Conservation (phyloP, 2,329 filamentous ascomycete genomes). For the Aspergillus versicolor region DNA sequence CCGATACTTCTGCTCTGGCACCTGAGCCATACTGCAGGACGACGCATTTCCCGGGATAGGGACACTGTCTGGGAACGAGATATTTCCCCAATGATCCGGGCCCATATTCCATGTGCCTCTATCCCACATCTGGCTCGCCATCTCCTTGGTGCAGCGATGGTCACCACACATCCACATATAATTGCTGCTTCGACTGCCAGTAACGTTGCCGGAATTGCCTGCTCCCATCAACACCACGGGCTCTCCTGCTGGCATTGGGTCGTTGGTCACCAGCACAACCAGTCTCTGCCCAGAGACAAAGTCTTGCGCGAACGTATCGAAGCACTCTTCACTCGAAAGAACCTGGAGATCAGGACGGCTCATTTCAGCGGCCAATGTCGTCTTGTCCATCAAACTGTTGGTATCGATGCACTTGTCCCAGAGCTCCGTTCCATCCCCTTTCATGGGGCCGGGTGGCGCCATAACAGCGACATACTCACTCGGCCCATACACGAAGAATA, state of each 20-base stretch:
- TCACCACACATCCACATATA: conserved; percentile 1
- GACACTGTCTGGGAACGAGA: background rate
- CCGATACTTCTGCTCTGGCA: background rate
- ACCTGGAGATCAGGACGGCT: background rate
- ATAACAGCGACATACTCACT: background rate
- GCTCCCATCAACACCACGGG: background rate
- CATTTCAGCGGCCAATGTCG: background rate
- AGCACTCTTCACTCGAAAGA: conserved; percentile 2
- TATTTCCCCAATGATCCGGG: too few species aligned
- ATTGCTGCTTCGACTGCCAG: too few species aligned
- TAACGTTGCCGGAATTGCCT: background rate
- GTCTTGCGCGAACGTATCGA: conserved; percentile 4
- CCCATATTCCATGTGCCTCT: background rate
- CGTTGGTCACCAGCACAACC: conserved; percentile 2
- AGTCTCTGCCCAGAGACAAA: background rate
- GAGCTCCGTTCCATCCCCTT: background rate
- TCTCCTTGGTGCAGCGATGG: background rate
- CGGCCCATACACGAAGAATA: background rate
- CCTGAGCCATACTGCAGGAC: background rate
- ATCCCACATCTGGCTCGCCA: background rate
- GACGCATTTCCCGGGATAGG: background rate
- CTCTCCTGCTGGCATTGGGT: background rate
- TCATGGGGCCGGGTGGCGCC: background rate
- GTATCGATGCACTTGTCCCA: background rate
- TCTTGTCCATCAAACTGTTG: background rate